phyloP scores from a whole-genome alignment of 2,329 filamentous ascomycete genomes.

The Cercospora zeae-maydis region DNA sequence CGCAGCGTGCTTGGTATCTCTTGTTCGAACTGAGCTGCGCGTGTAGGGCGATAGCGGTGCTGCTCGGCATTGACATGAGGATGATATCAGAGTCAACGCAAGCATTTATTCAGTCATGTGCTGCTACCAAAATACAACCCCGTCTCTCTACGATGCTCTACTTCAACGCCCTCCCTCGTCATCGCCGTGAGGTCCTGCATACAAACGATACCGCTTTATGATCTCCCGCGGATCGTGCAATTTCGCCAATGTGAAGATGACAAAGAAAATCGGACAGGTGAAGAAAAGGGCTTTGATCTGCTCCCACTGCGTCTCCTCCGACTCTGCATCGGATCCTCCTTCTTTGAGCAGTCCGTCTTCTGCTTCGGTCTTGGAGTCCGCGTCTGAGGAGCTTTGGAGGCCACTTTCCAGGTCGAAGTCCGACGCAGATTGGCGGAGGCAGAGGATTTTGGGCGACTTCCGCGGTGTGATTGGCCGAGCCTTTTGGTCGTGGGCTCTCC shows the following conservation, averaged over 20 bases:
- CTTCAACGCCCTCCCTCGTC: not conserved
- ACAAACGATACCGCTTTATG: not conserved
- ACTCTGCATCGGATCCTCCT: not conserved
- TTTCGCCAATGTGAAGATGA: not conserved
- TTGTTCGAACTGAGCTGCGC: too few relatives aligned
- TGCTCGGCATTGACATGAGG: too few relatives aligned
- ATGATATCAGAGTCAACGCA: too few relatives aligned
- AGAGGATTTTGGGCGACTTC: not conserved
- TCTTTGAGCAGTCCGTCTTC: not conserved
- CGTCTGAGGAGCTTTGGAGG: not conserved
- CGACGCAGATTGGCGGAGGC: not conserved
- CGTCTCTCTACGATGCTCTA: too few relatives aligned
- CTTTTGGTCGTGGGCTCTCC: not conserved
- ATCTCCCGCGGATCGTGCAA: not conserved
- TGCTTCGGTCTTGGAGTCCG: not conserved
- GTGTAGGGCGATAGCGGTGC: too few relatives aligned
- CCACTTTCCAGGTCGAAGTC: not conserved
- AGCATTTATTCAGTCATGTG: too few relatives aligned
- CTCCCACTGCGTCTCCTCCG: not conserved
- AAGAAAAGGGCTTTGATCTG: not conserved
- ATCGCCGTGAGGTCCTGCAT: not conserved
- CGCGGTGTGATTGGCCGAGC: not conserved
- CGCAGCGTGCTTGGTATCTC: too few relatives aligned
- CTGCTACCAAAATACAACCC: too few relatives aligned
- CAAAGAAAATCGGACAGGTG: not conserved